phyloP scores from a whole-genome alignment of 2,329 filamentous ascomycete species.

The Monosporascus sp. region DNA sequence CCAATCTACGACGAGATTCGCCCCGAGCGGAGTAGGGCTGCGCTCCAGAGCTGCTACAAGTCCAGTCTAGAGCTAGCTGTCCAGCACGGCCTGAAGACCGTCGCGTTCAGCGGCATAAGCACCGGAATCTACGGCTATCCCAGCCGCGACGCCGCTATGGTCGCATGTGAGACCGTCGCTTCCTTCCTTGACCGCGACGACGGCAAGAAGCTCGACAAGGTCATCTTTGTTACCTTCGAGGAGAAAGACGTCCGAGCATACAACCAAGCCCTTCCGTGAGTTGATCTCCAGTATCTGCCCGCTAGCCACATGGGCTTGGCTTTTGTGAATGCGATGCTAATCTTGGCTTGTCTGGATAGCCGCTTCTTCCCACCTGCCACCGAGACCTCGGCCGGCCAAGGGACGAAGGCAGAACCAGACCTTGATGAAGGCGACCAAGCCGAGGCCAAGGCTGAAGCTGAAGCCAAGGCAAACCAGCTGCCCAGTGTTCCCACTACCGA shows the following conservation, averaged over 20 bases:
- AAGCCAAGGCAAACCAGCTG: conserved; percentile 24
- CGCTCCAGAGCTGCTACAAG: conserved; percentile 62
- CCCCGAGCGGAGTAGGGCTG: conserved; percentile 35
- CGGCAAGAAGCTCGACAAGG: conserved; percentile 55
- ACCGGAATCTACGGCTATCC: conserved; percentile 92
- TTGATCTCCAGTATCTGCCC: conserved; percentile 15
- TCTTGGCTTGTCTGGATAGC: conserved; percentile 5
- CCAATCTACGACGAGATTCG: conserved; percentile 60
- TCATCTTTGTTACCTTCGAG: conserved; percentile 84
- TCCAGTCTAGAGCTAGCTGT: conserved; percentile 69
- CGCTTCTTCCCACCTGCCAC: conserved; percentile 21
- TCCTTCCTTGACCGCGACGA: conserved; percentile 46
- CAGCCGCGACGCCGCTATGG: conserved; percentile 62
- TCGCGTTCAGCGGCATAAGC: conserved; percentile 82
- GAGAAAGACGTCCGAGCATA: conserved; percentile 74
- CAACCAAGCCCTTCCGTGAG: conserved; percentile 66
- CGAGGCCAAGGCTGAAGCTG: conserved; percentile 12
- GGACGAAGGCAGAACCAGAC: conserved; percentile 12
- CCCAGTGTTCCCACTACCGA: conserved; percentile 33
- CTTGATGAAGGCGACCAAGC: background rate
- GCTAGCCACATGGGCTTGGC: background rate
- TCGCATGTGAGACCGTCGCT: conserved; percentile 59
- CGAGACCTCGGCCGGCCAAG: conserved; percentile 6
- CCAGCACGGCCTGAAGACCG: conserved; percentile 56
- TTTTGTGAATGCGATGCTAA: background rate